Conservation (phyloP, 805 yeast genomes). For the Saccharomyces mikatae region DNA sequence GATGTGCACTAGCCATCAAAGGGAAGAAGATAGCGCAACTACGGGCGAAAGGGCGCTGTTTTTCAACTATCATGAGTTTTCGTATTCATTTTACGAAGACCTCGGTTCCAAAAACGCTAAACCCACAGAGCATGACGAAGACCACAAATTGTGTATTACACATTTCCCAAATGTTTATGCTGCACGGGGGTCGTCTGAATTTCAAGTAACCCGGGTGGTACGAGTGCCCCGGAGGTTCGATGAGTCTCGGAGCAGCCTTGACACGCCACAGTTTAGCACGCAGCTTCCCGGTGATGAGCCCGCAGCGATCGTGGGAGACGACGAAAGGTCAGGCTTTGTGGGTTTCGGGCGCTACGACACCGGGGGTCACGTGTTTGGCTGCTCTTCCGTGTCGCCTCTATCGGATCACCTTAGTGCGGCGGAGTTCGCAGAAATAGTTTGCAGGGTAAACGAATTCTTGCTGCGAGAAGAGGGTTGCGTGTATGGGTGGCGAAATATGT, state of each 20-base stretch:
- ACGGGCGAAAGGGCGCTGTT: constrained; percentile 28
- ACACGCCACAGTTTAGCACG: constrained; percentile 49
- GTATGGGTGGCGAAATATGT: constrained; percentile 32
- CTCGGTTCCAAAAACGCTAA: constrained; percentile 6
- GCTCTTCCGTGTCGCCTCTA: constrained; percentile 46
- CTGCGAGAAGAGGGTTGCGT: constrained; percentile 31
- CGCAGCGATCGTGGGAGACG: constrained; percentile 41
- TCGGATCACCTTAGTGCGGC: constrained; percentile 29
- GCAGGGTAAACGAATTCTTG: constrained; percentile 37
- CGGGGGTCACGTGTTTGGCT: constrained; percentile 42
- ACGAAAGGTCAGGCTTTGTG: constrained; percentile 18
- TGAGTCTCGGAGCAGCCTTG: constrained; percentile 15
- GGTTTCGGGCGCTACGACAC: constrained; percentile 33
- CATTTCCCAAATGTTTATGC: constrained; percentile 60
- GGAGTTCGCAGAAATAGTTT: constrained; percentile 38
- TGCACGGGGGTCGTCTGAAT: constrained; percentile 25
- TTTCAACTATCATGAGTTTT: constrained; percentile 64
- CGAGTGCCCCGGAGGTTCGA: constrained; percentile 51
- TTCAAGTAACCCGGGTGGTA: constrained; percentile 45
- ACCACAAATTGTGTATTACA: constrained; percentile 41
- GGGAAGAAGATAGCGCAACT: background rate
- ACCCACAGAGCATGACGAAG: constrained; percentile 23
- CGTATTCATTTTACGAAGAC: constrained; percentile 30
- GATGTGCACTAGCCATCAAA: background rate
- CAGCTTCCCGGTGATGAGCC: constrained; percentile 54